Base-by-base conservation (phyloP, 768 basidiomycete species). In the Suillus decipiens region DNA sequence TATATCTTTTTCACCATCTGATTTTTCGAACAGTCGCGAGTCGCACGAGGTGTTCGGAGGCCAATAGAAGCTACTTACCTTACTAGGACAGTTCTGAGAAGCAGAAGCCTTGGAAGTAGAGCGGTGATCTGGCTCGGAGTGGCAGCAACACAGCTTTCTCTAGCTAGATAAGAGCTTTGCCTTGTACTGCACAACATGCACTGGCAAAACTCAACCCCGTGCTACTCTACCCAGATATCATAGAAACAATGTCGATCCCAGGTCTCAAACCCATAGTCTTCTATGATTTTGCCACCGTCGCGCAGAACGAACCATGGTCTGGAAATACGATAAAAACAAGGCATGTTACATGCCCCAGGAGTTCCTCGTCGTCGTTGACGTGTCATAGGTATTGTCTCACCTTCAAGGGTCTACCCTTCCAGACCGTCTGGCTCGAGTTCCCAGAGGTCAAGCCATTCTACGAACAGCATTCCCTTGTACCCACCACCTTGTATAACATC, bases 361-460 rank as follows among this genome's bases (percentile, higher is more conserved):
- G 12, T 19, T 34, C 17, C 17, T 19, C 31, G 58, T 34, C 14
- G 22, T 34, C 45, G 5, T 63, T 45, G 11, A 15, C 42, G 3
- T 36, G 5, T 19, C 22, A 22, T 22, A 43, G 43, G 51, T 43
- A 31, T 7, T 51, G 43, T 60, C 45, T 47, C 17, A 42, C 28
- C 36, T 33, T 14, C 67, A 77, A 81, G 64, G 70, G 71, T 31
- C 53, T 81, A 33, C 69, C 79, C 1, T 81, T 81, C 72, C 78
- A 74, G 66, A 85, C 84, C 5, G 76, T 79, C 51, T 84, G 81
- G 80, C 69, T 86, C 60, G 84, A 86, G 62, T 82, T 78, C 64
- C 81, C 81, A 3, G 82, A 86, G 59, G 81, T 88, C 58, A 78
- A 72, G 59, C 34, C 58, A 0, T 66, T 71, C 57, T 74, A 53